Evolutionary conservation across 495 filamentous ascomycete species (phyloP).

Genomic region (Jackrogersella multiformis): DNA sequence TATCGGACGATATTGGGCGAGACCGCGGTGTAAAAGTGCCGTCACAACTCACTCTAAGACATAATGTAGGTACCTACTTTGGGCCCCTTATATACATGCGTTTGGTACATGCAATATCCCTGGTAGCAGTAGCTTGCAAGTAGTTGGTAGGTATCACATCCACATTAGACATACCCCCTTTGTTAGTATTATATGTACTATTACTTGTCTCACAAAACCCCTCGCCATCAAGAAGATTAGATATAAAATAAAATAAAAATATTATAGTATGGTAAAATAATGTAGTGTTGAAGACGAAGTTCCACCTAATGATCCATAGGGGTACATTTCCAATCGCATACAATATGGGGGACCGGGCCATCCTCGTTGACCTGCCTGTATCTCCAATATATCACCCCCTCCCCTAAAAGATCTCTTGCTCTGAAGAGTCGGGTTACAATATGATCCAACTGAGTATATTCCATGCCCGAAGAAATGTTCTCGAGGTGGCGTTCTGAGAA

Average conservation of each 20-base stretch:
- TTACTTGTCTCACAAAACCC: constrained; percentile 7
- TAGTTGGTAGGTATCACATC: constrained; percentile 12
- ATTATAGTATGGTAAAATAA: constrained; percentile 14
- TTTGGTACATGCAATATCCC: not conserved
- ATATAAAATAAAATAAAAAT: no score
- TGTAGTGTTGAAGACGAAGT: constrained; percentile 15
- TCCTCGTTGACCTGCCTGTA: constrained; percentile 9
- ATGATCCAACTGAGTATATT: constrained; percentile 40
- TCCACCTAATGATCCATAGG: constrained; percentile 8
- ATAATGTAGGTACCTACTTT: not conserved
- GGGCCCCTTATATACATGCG: no score
- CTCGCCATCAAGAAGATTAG: no score
- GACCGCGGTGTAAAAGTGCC: not conserved
- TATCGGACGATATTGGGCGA: not conserved
- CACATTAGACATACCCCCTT: constrained; percentile 18
- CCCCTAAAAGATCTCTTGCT: constrained; percentile 17
- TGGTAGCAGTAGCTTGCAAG: no score
- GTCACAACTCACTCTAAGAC: no score
- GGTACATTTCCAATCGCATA: constrained; percentile 22
- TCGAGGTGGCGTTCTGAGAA: constrained; percentile 13
- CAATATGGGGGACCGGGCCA: constrained; percentile 11
- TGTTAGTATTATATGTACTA: constrained; percentile 12
- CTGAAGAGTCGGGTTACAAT: constrained; percentile 17
- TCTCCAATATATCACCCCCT: constrained; percentile 16
- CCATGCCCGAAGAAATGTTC: constrained; percentile 24